Evolutionary conservation across 148 eudicot genomes (phyloP), one percentile per base, ranked within the genome.

Genomic region (Rhododendron simsii): DNA sequence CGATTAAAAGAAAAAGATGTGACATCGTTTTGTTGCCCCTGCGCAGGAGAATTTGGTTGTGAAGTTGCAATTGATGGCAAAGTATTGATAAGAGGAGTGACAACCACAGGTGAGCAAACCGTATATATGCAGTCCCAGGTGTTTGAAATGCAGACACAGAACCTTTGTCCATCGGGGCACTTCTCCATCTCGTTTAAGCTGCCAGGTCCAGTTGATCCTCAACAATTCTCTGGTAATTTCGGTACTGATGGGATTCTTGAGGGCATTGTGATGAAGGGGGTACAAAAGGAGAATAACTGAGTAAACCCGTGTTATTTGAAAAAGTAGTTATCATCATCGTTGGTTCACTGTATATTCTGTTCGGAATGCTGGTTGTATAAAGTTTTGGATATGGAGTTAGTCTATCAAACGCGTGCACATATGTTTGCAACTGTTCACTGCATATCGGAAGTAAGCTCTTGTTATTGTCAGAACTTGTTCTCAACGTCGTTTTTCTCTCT

Each of bases 181-280:
- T 96, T 96, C 87, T 91, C 95, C 28, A 81, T 96, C 84, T 91
- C 92, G 3, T 96, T 96, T 83, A 90, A 88, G 82, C 90, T 96
- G 77, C 99, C 99, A 13, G 99, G 99, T 53, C 98, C 98, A 0
- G 98, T 96, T 80, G 96, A 96, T 85, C 98, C 98, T n/a, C 94
- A 87, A 45, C 89, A 89, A 50, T 96, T 95, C 86, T 89, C 90
- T 1, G 98, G 98, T 8, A 93, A 86, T 83, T 96, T 95, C 81
- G 94, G 96, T 18, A 85, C 95, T 20, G 96, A 95, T 89, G 99
- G 93, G 21, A 93, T 96, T 86, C 94, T 96, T 7, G 98, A 95
- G 86, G 99, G 99, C 51, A 86, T 92, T 21, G 98, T 93, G 53
- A 87, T 92, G 91, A 96, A 95, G 48, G 48, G 88, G 91, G 73